Base-by-base conservation (phyloP, 345 rosid species). In the Garcia nutans region DNA sequence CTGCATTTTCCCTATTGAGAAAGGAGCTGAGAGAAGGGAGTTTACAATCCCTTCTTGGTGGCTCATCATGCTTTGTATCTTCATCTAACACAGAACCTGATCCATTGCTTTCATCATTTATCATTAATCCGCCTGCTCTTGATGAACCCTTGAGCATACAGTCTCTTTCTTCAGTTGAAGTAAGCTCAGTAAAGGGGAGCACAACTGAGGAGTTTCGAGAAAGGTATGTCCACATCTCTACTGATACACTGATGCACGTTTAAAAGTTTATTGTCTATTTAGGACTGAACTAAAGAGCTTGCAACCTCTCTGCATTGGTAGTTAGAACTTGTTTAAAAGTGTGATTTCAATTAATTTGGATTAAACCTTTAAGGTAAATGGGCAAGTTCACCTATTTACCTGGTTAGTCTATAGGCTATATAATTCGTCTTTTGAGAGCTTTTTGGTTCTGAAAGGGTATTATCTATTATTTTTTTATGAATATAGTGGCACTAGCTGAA, bases 1-100 rank as follows among this genome's bases (percentile, higher is more conserved):
- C 91, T 0, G 79, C 91, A 11, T 88, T 87, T 81, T 85, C 89
- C 17, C 75, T 86, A 50, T 72, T 93, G 84, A 91, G 90, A 72
- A 92, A 82, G 71, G 95, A 89, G 82, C 83, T 87, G 63, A 89
- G 89, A 6, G 93, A 93, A 47, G 91, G 93, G 65, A 89, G 85
- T 78, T 70, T 88, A 70, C 93, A 89, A 58, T 82, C 96, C 75
- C 88, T 89, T 79, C 87, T 84, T 23, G 88, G 88, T 54, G 96
- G 93, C 62, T 88, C 97, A 19, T 84, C 88, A 7, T 80, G 49
- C 80, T 69, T 84, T 63, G 67, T 85, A 80, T 84, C 91, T 33
- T 82, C 92, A 26, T 81, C 88, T 61, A 89, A 79, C 71, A 74
- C 87, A 52, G 95, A 90, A 60, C 84, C 92, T 58, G 97, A 93